A percentile compares a stretch with the other conserved stretches of the same genome.
Conservation (phyloP, 768 basidiomycete species). For the Terana coerulea region DNA sequence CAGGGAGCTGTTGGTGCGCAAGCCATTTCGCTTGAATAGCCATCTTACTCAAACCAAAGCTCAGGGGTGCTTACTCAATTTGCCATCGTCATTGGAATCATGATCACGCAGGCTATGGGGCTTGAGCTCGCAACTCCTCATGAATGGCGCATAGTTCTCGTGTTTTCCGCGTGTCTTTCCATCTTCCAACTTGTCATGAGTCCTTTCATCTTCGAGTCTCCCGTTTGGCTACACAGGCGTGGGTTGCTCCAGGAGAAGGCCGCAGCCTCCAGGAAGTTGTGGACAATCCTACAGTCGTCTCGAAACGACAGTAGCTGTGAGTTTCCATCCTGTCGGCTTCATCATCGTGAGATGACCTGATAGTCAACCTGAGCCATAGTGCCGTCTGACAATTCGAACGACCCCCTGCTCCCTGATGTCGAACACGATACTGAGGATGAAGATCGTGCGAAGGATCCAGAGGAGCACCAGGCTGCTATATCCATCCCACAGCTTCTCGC, state of each 20-base stretch:
- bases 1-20: slow-evolving; percentile 67
- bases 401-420: slow-evolving; percentile 37
- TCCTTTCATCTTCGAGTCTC: slow-evolving; percentile 62
- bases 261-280: slow-evolving; percentile 43
- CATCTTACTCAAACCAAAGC: not conserved
- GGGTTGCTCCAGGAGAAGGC: slow-evolving; percentile 49
- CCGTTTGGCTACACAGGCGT: slow-evolving; percentile 56
- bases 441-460: slow-evolving; percentile 15
- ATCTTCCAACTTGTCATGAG: slow-evolving; percentile 54
- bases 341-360: not conserved
- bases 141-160: slow-evolving; percentile 68
- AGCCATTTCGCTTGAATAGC: not conserved
- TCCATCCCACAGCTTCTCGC: slow-evolving; percentile 51
- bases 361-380: not conserved
- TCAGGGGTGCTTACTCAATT: slow-evolving; percentile 79
- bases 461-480: slow-evolving; percentile 31
- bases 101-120: slow-evolving; percentile 80
- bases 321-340: not conserved
- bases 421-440: slow-evolving; percentile 24
- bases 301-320: slow-evolving; percentile 9
- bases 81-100: slow-evolving; percentile 80
- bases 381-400: slow-evolving; percentile 22
- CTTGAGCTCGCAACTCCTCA: slow-evolving; percentile 64
- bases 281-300: slow-evolving; percentile 36
- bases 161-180: slow-evolving; percentile 56